phyloP scores from a whole-genome alignment of 192 early-diverging fungal genomes.

The Oehlia diaphana region DNA sequence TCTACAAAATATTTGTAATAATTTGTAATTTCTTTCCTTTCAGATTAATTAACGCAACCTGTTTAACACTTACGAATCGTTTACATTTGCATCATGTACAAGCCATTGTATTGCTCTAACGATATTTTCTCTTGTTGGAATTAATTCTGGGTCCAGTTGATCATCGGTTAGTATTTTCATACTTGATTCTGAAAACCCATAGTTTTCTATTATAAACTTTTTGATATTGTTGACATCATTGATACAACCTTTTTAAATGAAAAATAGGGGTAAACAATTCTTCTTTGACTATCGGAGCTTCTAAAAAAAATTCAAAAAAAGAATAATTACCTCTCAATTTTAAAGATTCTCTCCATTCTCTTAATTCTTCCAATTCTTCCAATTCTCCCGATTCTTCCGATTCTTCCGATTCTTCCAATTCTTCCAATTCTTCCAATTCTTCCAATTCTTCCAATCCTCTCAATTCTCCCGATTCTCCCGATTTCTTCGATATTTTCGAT shows the following conservation, averaged over 20 bases:
- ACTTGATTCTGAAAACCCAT: no score
- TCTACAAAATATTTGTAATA: conserved; percentile 29
- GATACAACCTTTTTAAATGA: conserved; percentile 61
- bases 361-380: no score
- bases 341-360: no score
- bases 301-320: background rate
- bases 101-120: conserved; percentile 76
- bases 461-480: no score
- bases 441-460: no score
- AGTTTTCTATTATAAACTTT: no score
- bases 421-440: no score
- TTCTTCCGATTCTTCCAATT: no score
- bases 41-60: background rate
- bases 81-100: conserved; percentile 66
- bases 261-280: background rate
- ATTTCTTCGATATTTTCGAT: no score
- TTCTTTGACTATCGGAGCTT: background rate
- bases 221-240: conserved; percentile 82
- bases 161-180: no score
- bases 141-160: conserved; percentile 56
- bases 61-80: conserved; percentile 61
- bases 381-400: no score
- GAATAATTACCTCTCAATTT: conserved; percentile 49
- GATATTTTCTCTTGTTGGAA: conserved; percentile 77
- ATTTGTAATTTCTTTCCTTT: no score